Evolutionary conservation across 2,329 filamentous ascomycete genomes (phyloP), one percentile per base, ranked within the genome.

Genomic region (Ceratocystis eucalypticola): DNA sequence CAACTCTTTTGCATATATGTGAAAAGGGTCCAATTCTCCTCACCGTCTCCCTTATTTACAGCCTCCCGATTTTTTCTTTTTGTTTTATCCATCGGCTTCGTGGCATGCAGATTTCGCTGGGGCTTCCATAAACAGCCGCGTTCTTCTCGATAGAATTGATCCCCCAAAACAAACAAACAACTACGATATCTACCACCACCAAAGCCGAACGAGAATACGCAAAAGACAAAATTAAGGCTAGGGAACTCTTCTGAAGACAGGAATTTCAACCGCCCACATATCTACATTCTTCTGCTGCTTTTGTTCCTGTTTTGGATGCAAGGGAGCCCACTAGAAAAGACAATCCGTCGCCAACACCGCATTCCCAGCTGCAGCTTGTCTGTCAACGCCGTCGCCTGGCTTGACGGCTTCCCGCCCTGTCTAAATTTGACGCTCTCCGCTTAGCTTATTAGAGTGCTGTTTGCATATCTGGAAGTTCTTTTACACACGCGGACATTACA

Each of bases 241-340:
- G 33, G 28, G 37, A 25, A n/a, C 8, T 37, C 10, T 25, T 59
- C 7, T 59, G 7, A 59, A 59, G 33, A 30, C 53, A 17, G 33
- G 33, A 25, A 59, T 59, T 59, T 59, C 53, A 59, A 59, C 53
- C 53, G 17, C 53, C 53, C 53, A 59, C 53, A 59, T 25, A 59
- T 37, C 25, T n/a, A 33, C 53, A 59, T 59, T 59, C 53, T 59
- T 59, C 25, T 30, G 25, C 53, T 30, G 33, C 3, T 17, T 17
- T 30, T 17, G 28, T 25, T 59, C 53, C 53, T 59, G 53, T 59
- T 59, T 41, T 59, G 25, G 53, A 15, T 33, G 53, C 53, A 59
- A 59, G 53, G 53, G 53, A 59, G 53, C 7, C 53, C 28, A 17
- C 53, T 3, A 6, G 25, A 25, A 37, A 59, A 33, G 17, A 53